phyloP scores from a whole-genome alignment of 306 rosid species.

The Calophaca sinica region DNA sequence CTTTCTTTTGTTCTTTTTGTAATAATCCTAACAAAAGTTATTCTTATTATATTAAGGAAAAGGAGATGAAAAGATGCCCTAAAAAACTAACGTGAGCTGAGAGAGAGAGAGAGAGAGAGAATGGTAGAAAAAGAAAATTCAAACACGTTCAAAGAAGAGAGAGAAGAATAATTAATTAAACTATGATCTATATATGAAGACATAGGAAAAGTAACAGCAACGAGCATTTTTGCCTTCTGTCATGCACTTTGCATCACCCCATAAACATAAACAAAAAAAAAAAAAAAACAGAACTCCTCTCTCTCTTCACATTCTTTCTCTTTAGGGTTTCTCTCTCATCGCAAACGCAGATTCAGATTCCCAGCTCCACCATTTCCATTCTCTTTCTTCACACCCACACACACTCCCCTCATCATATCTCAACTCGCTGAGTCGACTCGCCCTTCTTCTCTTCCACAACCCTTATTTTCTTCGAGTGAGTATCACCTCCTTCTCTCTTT shows the following conservation, averaged over 20 bases:
- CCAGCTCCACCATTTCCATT: conserved; percentile 26
- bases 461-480: conserved; percentile 48
- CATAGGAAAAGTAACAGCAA: conserved; percentile 16
- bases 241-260: conserved; percentile 46
- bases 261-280: neutral
- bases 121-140: no score
- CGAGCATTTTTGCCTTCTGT: conserved; percentile 45
- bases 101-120: neutral
- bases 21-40: conserved; percentile 1
- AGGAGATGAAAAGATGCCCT: neutral
- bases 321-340: conserved; percentile 54
- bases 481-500: neutral
- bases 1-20: no score
- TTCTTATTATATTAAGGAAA: neutral
- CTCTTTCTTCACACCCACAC: neutral
- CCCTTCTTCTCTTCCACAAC: conserved; percentile 7
- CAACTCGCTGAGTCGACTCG: conserved; percentile 57
- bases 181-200: neutral
- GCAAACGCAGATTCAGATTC: conserved; percentile 67
- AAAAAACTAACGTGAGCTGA: neutral
- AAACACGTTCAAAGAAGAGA: no score
- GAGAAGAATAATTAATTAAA: conserved; percentile 26
- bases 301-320: conserved; percentile 21
- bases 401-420: neutral
- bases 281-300: neutral